Percentiles rank a stretch among this genome's conserved stretches.
These are phyloP conservation scores for Gynostemma pentaphyllum DNA, from an alignment of 306 rosid genomes.

Conservation along the genomic window DNA sequence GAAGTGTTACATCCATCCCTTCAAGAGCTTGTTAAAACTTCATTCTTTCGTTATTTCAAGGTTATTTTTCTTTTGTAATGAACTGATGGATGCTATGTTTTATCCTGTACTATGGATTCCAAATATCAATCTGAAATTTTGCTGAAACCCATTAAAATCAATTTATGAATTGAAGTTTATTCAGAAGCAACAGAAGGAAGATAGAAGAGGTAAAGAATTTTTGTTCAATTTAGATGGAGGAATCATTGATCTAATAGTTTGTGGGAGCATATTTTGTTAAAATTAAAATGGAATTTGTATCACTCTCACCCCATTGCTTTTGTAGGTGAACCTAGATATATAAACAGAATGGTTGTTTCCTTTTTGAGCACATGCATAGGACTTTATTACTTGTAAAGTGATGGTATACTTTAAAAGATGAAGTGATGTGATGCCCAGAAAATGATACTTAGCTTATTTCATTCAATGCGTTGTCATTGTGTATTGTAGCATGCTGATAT, in stretches of 20 bases:
- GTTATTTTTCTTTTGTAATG: constrained; percentile 10
- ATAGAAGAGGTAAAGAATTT: neutral
- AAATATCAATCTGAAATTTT: neutral
- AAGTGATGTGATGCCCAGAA: neutral
- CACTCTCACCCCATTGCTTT: neutral
- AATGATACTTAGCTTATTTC: neutral
- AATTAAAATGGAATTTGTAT: neutral
- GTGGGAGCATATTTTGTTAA: neutral
- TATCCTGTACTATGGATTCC: neutral
- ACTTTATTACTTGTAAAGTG: too few species aligned
- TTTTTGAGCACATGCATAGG: too few species aligned
- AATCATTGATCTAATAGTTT: neutral
- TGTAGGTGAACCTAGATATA: too few species aligned
- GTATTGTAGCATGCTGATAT: neutral
- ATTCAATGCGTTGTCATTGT: neutral
- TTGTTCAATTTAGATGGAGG: neutral
- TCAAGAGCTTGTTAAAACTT: constrained; percentile 38
- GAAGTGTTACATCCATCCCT: constrained; percentile 35
- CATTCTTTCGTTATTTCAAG: constrained; percentile 47
- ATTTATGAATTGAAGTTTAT: neutral
- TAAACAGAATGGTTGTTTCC: too few species aligned
- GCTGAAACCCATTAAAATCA: neutral
- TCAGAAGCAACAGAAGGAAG: neutral
- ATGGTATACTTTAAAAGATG: neutral
- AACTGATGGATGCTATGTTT: neutral